These are phyloP conservation scores for Penicillium frequentans DNA, from an alignment of 2,329 filamentous ascomycete genomes.

Conservation along the genomic window DNA sequence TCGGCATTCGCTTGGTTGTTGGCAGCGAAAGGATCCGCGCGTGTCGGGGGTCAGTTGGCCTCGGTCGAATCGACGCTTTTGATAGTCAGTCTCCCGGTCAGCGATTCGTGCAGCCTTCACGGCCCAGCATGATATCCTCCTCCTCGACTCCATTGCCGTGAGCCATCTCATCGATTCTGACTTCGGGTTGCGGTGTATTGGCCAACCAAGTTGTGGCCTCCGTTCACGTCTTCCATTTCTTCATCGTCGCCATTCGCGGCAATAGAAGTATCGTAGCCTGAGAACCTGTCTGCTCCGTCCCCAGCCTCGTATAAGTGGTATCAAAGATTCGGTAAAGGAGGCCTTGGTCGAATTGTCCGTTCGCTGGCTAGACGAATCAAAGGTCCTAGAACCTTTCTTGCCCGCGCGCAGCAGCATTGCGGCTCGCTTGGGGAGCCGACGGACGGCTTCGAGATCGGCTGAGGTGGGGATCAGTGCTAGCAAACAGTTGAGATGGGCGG, in stretches of 20 bases:
- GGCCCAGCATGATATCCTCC: constrained; percentile 80
- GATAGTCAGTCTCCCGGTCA: constrained; percentile 95
- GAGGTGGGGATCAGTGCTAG: constrained; percentile 25
- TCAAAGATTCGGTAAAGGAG: constrained; percentile 83
- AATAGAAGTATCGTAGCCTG: constrained; percentile 88
- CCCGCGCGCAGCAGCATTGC: constrained; percentile 72
- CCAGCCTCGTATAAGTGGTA: constrained; percentile 85
- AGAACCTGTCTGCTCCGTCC: constrained; percentile 75
- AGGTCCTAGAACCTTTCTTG: constrained; percentile 79
- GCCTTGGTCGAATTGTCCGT: constrained; percentile 83
- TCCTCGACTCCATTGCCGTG: constrained; percentile 83
- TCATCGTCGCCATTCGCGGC: constrained; percentile 76
- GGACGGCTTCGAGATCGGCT: constrained; percentile 85
- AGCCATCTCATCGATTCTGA: constrained; percentile 93
- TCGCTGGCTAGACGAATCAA: constrained; percentile 77
- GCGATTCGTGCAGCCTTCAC: constrained; percentile 86
- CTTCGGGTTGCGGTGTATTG: constrained; percentile 93
- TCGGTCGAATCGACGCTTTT: constrained; percentile 90
- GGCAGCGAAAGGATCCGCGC: constrained; percentile 80
- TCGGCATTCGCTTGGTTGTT: constrained; percentile 67
- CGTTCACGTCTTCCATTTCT: constrained; percentile 73
- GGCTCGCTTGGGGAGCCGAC: too few relatives aligned
- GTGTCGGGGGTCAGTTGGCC: constrained; percentile 76
- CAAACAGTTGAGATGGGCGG: constrained; percentile 9
- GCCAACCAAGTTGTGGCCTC: constrained; percentile 76